Evolutionary conservation across 257 asterid genomes (phyloP).

Genomic region (Solanum dulcamara): DNA sequence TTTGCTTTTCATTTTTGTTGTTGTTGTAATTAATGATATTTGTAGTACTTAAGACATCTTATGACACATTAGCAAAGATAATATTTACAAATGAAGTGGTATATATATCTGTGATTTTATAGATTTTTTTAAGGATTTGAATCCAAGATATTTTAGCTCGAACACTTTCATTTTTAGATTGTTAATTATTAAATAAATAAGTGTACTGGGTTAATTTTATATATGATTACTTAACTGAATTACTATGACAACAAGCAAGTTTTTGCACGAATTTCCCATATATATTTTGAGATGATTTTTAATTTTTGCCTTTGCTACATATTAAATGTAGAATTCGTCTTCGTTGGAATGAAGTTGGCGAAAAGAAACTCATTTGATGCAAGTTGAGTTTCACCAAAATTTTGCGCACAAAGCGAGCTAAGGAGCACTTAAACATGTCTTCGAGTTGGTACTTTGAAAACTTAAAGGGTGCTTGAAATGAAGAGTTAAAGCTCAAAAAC

Average conservation of each 20-base stretch:
- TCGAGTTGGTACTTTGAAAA: too few relatives aligned
- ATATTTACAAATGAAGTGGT: not conserved
- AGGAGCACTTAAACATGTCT: not conserved
- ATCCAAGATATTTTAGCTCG: not conserved
- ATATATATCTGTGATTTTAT: not conserved
- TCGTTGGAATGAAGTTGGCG: too few relatives aligned
- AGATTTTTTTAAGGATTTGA: not conserved
- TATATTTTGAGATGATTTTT: too few relatives aligned
- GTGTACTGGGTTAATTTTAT: not conserved
- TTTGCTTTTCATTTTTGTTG: not conserved
- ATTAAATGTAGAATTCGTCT: too few relatives aligned
- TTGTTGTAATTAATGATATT: not conserved
- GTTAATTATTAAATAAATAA: not conserved
- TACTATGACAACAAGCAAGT: not conserved
- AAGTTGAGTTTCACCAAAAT: not conserved
- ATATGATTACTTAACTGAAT: not conserved
- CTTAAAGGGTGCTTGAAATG: not conserved
- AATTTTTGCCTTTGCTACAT: too few relatives aligned
- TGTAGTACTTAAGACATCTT: not conserved
- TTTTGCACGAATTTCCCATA: too few relatives aligned
- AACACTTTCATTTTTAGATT: not conserved
- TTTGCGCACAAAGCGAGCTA: not conserved
- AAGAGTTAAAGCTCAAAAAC: not conserved
- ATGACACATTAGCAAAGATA: not conserved
- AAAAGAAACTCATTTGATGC: not conserved